Evolutionary conservation across 352 stramenopile species (phyloP), one percentile per base, ranked within the genome.

Genomic region (Pythium myriotylum): DNA sequence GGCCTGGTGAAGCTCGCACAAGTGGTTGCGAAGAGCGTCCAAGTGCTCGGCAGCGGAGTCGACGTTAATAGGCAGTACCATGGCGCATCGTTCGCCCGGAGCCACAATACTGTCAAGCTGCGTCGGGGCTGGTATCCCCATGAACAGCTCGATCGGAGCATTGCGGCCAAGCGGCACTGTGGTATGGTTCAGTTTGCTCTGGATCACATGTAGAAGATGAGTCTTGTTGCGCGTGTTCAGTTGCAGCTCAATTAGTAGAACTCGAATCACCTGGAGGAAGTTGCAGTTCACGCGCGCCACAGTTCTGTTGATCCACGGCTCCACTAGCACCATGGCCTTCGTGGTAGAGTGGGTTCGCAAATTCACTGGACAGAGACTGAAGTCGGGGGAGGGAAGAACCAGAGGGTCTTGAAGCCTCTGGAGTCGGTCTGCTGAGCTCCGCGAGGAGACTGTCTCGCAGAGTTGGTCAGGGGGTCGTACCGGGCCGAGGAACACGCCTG

Each of bases 291-390:
- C 26, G 3, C 60, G 49, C 33, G 62, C 52, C 2, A 67, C 50
- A 5, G 41, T 62, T 16, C 60, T 41, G 39, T 67, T 58, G 54
- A 67, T 59, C 41, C 51, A 67, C 10, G 60, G 27, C 27, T 51
- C 42, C 17, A 3, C 54, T n/a, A 67, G 10, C 51, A 67, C 2
- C 16, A 10, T 19, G 22, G 14, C 26, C 27, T 47, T 46, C n/a
- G n/a, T n/a, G n/a, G n/a, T n/a, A n/a, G n/a, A n/a, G n/a, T n/a
- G n/a, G n/a, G n/a, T n/a, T n/a, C n/a, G n/a, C n/a, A n/a, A n/a
- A n/a, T n/a, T n/a, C n/a, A n/a, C n/a, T n/a, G n/a, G n/a, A n/a
- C n/a, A n/a, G n/a, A n/a, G n/a, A n/a, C n/a, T n/a, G n/a, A n/a
- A n/a, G n/a, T n/a, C n/a, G n/a, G n/a, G n/a, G n/a, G n/a, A n/a